Percentiles rank a stretch among this genome's conserved stretches.
Evolutionary conservation across 768 basidiomycete genomes (phyloP).

Genomic region (Amanita pallidorosea): DNA sequence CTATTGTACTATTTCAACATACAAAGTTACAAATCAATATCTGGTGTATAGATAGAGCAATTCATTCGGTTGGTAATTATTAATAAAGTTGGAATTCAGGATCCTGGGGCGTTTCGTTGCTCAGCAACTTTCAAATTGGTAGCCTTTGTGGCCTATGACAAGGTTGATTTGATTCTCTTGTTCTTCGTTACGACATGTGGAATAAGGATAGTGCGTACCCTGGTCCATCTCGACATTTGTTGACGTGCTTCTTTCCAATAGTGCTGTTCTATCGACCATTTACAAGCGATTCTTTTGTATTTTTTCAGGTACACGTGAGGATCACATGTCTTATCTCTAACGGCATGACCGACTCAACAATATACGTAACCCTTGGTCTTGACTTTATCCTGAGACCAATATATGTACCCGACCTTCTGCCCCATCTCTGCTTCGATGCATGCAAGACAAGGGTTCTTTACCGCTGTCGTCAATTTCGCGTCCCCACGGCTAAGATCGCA

Average conservation of each 20-base stretch:
- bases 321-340: not conserved
- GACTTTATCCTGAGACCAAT: conserved; percentile 2
- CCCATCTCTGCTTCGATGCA: conserved; percentile 4
- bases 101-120: not conserved
- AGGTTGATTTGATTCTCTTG: no score
- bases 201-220: no score
- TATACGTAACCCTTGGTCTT: not conserved
- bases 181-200: no score
- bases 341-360: not conserved
- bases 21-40: not conserved
- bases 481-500: not conserved
- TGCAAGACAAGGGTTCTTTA: conserved; percentile 1
- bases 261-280: not conserved
- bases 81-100: not conserved
- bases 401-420: conserved; percentile 1
- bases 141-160: no score
- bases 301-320: no score
- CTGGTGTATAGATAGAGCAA: not conserved
- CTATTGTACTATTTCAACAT: conserved; percentile 1
- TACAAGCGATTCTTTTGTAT: not conserved
- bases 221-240: no score
- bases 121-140: no score
- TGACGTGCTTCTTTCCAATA: no score
- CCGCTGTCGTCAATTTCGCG: not conserved
- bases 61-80: not conserved